Conservation (phyloP, 495 filamentous ascomycete genomes). For the Oidiodendron maius region DNA sequence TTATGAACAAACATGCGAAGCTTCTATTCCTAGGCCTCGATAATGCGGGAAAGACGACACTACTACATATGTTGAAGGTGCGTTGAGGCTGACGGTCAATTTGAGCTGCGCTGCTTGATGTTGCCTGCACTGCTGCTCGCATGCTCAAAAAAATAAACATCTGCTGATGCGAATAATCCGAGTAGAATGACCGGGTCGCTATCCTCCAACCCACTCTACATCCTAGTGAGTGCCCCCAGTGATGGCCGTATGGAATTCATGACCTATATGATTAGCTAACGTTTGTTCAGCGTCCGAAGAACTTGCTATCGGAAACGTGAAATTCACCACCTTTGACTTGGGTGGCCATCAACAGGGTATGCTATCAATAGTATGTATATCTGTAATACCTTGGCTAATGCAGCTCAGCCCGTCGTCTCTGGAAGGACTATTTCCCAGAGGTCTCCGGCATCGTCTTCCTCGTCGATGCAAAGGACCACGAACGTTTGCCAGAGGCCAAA, state of each 20-base stretch:
- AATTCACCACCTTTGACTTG: conserved; percentile 96
- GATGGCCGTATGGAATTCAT: background rate
- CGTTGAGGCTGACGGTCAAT: conserved; percentile 24
- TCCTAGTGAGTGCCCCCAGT: conserved; percentile 58
- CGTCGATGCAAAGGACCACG: conserved; percentile 93
- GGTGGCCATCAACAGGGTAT: conserved; percentile 95
- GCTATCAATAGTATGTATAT: conserved; percentile 12
- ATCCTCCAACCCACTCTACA: conserved; percentile 87
- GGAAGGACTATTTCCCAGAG: conserved; percentile 99
- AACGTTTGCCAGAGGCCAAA: conserved; percentile 90
- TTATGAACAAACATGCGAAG: conserved; percentile 96
- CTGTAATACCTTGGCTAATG: background rate
- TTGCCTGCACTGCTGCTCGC: background rate
- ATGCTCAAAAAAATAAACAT: background rate
- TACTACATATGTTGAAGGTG: conserved; percentile 90
- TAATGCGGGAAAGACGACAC: conserved; percentile 96
- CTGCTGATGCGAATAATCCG: conserved; percentile 5
- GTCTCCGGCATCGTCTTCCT: conserved; percentile 97
- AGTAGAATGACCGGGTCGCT: conserved; percentile 86
- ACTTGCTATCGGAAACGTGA: conserved; percentile 90
- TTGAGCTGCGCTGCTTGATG: background rate
- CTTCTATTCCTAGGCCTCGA: conserved; percentile 91
- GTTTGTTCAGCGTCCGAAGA: conserved; percentile 74
- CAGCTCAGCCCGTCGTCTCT: conserved; percentile 82
- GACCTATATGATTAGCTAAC: conserved; percentile 17